phyloP scores from a whole-genome alignment of 306 rosid genomes.

The Medicago arabica region DNA sequence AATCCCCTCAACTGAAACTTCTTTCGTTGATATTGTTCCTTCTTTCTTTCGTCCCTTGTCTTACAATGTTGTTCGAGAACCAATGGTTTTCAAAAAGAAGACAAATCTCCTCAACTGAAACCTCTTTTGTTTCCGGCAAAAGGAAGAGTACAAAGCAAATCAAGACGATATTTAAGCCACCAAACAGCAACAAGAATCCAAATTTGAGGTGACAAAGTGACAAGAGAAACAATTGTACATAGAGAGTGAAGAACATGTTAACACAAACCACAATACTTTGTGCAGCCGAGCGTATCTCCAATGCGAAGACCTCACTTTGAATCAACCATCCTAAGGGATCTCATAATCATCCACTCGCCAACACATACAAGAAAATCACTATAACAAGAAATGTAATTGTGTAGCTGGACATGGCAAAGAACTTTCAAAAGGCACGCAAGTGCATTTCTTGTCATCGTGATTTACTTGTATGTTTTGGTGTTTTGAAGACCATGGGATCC shows the following conservation, averaged over 20 bases:
- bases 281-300: conserved; percentile 93
- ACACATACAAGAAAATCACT: conserved; percentile 74
- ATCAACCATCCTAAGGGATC: conserved; percentile 97
- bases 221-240: conserved; percentile 77
- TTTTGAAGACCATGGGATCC: conserved; percentile 99
- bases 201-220: conserved; percentile 82
- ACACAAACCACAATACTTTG: conserved; percentile 93
- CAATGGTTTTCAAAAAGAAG: too few relatives aligned
- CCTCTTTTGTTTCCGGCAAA: too few relatives aligned
- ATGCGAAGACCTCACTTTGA: conserved; percentile 91
- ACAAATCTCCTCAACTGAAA: too few relatives aligned
- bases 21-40: too few relatives aligned
- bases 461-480: conserved; percentile 87
- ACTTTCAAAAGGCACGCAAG: conserved; percentile 67
- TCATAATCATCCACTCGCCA: conserved; percentile 97
- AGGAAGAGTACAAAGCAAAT: too few relatives aligned
- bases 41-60: too few relatives aligned
- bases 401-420: conserved; percentile 64
- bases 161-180: too few relatives aligned
- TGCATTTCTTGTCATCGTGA: conserved; percentile 68
- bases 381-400: conserved; percentile 71
- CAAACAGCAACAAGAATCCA: conserved; percentile 25
- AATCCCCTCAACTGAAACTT: too few relatives aligned
- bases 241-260: conserved; percentile 85
- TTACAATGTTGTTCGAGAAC: too few relatives aligned